Conservation (phyloP, 192 early-diverging fungal genomes). For the Rhizophagus sp. region DNA sequence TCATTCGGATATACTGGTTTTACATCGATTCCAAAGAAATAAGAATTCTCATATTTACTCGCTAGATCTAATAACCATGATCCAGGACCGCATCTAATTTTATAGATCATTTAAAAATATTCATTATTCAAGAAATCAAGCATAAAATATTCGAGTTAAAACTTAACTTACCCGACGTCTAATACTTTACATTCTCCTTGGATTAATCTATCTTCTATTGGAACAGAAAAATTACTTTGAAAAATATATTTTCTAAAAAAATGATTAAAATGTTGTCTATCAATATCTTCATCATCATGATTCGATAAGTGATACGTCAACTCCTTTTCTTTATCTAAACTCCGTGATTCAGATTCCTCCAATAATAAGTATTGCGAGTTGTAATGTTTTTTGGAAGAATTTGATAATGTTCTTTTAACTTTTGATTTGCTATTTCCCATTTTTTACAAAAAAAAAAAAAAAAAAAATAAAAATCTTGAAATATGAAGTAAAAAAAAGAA, state of each 20-base stretch:
- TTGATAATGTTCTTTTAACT: too few relatives aligned
- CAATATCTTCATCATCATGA: background rate
- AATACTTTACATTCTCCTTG: background rate
- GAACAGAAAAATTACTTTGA: constrained; percentile 2
- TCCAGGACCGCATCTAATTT: background rate
- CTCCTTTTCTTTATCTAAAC: background rate
- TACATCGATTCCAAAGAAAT: background rate
- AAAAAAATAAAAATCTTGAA: too few relatives aligned
- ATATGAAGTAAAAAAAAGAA: too few relatives aligned
- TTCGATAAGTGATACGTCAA: background rate
- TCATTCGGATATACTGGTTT: background rate
- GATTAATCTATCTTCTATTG: background rate
- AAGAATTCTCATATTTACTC: background rate
- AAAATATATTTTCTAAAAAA: background rate
- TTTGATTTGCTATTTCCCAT: background rate
- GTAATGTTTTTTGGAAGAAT: too few relatives aligned
- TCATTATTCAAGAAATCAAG: too few relatives aligned
- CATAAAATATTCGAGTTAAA: too few relatives aligned
- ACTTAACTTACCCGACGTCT: background rate
- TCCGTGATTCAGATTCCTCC: background rate
- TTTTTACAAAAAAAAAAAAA: too few relatives aligned
- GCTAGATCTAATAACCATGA: background rate
- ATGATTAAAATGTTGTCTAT: background rate
- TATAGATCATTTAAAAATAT: too few relatives aligned
- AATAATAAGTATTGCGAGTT: background rate